Conservation (phyloP, 2,329 filamentous ascomycete genomes). For the Xylariales sp. region DNA sequence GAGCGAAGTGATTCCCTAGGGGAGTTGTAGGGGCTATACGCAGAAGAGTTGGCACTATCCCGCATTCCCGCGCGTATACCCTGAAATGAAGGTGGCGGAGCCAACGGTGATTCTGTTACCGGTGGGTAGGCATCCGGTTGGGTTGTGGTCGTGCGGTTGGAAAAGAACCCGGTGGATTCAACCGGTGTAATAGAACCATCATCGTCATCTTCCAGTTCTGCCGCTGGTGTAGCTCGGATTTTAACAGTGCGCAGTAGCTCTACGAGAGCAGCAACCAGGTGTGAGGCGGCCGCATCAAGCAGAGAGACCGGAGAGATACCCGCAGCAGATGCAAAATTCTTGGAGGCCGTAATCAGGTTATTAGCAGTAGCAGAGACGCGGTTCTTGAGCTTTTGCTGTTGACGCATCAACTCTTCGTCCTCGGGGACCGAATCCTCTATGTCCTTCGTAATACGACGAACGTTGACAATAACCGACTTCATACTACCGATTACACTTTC, state of each 20-base stretch:
- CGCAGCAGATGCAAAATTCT: conserved; percentile 85
- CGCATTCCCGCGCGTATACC: conserved; percentile 64
- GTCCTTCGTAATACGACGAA: conserved; percentile 86
- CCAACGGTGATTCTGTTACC: conserved; percentile 55
- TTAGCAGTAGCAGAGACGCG: conserved; percentile 94
- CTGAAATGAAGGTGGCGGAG: conserved; percentile 67
- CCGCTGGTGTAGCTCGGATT: conserved; percentile 78
- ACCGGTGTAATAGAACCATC: conserved; percentile 74
- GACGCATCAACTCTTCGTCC: conserved; percentile 65
- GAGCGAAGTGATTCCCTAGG: conserved; percentile 69
- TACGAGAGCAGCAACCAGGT: conserved; percentile 86
- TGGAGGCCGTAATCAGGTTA: conserved; percentile 92
- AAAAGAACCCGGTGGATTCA: conserved; percentile 77
- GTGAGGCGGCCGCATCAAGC: conserved; percentile 91
- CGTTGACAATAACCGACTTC: conserved; percentile 84
- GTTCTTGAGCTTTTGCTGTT: conserved; percentile 77
- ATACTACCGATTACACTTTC: conserved; percentile 83
- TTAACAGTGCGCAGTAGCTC: conserved; percentile 87
- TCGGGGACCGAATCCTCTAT: conserved; percentile 70
- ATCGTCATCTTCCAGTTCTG: conserved; percentile 82
- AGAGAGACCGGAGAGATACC: conserved; percentile 94
- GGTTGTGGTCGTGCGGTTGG: conserved; percentile 60
- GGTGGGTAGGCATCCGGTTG: conserved; percentile 51
- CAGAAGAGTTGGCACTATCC: conserved; percentile 75
- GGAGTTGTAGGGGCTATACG: conserved; percentile 79